These are phyloP conservation scores for Paulownia fortunei DNA, from an alignment of 257 asterid species.

Conservation along the genomic window DNA sequence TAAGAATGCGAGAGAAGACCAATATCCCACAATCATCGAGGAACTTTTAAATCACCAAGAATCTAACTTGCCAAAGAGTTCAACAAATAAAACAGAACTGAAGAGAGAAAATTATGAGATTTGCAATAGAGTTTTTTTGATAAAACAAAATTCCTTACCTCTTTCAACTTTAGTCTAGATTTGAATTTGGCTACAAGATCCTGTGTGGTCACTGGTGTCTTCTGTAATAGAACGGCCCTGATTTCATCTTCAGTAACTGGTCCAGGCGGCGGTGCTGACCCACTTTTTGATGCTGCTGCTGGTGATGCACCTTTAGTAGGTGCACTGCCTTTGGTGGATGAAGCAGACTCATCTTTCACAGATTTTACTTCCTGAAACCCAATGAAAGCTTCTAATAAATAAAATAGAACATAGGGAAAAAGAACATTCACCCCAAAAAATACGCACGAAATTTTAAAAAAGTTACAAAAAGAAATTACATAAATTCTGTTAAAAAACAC, in stretches of 20 bases:
- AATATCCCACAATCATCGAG: slow-evolving; percentile 10
- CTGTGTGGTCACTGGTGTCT: slow-evolving; percentile 78
- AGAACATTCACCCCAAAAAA: background rate
- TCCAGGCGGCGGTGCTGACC: slow-evolving; percentile 60
- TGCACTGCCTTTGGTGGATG: slow-evolving; percentile 50
- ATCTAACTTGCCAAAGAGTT: background rate
- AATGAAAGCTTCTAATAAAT: background rate
- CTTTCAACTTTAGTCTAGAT: slow-evolving; percentile 81
- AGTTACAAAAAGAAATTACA: background rate
- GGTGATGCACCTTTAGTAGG: slow-evolving; percentile 61
- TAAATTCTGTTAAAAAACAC: background rate
- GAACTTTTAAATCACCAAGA: background rate
- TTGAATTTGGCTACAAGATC: slow-evolving; percentile 90
- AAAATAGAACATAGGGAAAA: background rate
- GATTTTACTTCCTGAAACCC: slow-evolving; percentile 67
- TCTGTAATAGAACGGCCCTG: slow-evolving; percentile 72
- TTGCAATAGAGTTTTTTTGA: background rate
- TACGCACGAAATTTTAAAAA: background rate
- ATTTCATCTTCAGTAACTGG: slow-evolving; percentile 95
- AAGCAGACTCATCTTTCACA: slow-evolving; percentile 59
- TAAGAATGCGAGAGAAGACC: background rate
- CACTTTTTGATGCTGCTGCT: slow-evolving; percentile 55
- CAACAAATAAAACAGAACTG: background rate
- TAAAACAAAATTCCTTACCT: slow-evolving; percentile 49
- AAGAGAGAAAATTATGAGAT: background rate